phyloP scores from a whole-genome alignment of 1,284 basidiomycete genomes.

The Kalmanozyma brasiliensis region DNA sequence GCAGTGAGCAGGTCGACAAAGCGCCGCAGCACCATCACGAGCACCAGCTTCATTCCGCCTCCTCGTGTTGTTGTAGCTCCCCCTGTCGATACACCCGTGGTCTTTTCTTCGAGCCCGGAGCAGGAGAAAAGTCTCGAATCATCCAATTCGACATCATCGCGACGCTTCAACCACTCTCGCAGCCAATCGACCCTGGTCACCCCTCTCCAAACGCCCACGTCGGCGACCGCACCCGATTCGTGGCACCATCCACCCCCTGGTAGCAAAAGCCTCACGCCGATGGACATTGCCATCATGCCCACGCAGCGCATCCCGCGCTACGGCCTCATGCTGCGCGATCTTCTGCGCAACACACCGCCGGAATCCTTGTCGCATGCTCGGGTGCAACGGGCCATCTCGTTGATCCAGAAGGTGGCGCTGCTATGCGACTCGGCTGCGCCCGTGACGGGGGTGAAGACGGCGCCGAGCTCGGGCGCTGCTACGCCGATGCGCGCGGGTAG shows the following conservation, averaged over 20 bases:
- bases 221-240: not conserved
- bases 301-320: conserved; percentile 64
- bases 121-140: conserved; percentile 8
- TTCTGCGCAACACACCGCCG: conserved; percentile 56
- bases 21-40: conserved; percentile 42
- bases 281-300: conserved; percentile 65
- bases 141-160: not conserved
- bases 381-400: conserved; percentile 42
- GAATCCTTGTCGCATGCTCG: conserved; percentile 51
- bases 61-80: conserved; percentile 12
- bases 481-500: conserved; percentile 21
- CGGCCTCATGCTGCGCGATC: conserved; percentile 57
- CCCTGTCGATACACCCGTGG: not conserved
- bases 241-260: conserved; percentile 7
- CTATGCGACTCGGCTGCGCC: conserved; percentile 46
- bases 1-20: conserved; percentile 21
- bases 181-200: conserved; percentile 34
- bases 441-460: not conserved
- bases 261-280: conserved; percentile 53
- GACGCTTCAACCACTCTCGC: conserved; percentile 24
- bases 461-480: conserved; percentile 11
- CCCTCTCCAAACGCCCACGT: conserved; percentile 19
- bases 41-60: conserved; percentile 23
- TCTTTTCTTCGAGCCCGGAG: conserved; percentile 11
- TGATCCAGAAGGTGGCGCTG: conserved; percentile 34